Base-by-base conservation (phyloP, 108 stramenopile species). In the Skeletonema costatum region DNA sequence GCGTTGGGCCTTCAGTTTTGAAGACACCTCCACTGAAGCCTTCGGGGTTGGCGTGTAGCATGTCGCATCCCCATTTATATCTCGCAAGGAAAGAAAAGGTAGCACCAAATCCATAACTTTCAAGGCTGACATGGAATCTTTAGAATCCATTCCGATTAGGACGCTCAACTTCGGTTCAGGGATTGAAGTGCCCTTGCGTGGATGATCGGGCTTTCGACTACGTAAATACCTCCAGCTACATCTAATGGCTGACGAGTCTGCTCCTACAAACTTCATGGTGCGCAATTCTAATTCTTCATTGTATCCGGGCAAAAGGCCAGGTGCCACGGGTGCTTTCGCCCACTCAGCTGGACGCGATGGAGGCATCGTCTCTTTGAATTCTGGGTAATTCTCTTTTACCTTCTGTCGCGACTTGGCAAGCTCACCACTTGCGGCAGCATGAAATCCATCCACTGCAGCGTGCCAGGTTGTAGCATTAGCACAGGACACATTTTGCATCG, bases 391-490 rank as follows among this genome's bases (percentile, higher is more conserved):
- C 29, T 59, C 39, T 58, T 60, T 63, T 0, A 80, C 78, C 21
- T 46, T 74, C 13, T 42, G 21, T 39, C 78, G 14, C 32, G 41
- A 35, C 13, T 48, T n/a, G 16, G 67, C 36, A 12, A 84, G 61
- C 16, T 78, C 83, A n/a, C 83, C 83, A 13, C 65, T 75, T 2
- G 73, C 30, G 13, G 83, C 77, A 10, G 77, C 72, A 59, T 84
- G 36, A 58, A 78, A 84, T 2, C 83, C 83, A 70, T 84, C 83
- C 33, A 78, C 77, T 29, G 77, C 77, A 16, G 77, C 82, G 73
- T 83, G 82, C 25, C 68, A 83, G 0, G 82, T 83, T 21, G 82
- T 83, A 1, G 76, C 76, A 73, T 83, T 83, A 4, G 65, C 82
- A 51, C 42, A 25, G 1, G 71, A 32, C 4, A 83, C 32, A 35